Base-by-base conservation (phyloP, 805 yeast species). In the Candida xiaguanensis region DNA sequence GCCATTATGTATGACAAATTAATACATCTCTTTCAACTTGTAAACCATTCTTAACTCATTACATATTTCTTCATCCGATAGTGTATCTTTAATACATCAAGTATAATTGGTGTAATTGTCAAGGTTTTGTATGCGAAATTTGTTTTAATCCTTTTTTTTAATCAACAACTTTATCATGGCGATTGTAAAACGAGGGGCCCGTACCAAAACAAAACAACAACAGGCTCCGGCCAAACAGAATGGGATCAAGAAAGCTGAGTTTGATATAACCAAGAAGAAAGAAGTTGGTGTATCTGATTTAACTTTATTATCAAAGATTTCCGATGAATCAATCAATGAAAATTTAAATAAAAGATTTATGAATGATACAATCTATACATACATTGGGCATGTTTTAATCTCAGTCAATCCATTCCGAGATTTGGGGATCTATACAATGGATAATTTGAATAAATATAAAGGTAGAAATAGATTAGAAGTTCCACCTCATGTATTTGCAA, bases 261-360 rank as follows among this genome's bases (percentile, higher is more conserved):
- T 89, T 58, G 98, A 93, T 51, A 63, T 83, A 24, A 68, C 80
- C 39, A 89, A 89, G 67, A 87, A 87, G 74, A 87, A 89, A 60
- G 98, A 93, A 63, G 98, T 93, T n/a, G 99, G 99, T 38, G 97
- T 93, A 7, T 83, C 95, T 31, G 99, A 93, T 63, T 71, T 93
- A 55, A 93, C 99, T 1, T 67, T 93, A 38, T 72, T 93, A 45
- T 82, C 95, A 19, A 85, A 83, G 44, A 91, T 93, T 53, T 75
- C 93, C 32, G 97, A 93, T 59, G 95, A 88, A 42, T 75, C 95
- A 30, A 93, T 93, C 67, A 88, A 89, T 56, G 95, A 90, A 14
- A 93, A 93, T 61, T 69, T 93, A 49, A 78, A 87, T 55, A 87
- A 88, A 58, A 72, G 99, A 44, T 93, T 93, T 61, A 78, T 83